A percentile compares a stretch with the other conserved stretches of the same genome.
These are phyloP conservation scores for Neolentinus lepideus DNA, from an alignment of 1,284 basidiomycete species.

Conservation along the genomic window DNA sequence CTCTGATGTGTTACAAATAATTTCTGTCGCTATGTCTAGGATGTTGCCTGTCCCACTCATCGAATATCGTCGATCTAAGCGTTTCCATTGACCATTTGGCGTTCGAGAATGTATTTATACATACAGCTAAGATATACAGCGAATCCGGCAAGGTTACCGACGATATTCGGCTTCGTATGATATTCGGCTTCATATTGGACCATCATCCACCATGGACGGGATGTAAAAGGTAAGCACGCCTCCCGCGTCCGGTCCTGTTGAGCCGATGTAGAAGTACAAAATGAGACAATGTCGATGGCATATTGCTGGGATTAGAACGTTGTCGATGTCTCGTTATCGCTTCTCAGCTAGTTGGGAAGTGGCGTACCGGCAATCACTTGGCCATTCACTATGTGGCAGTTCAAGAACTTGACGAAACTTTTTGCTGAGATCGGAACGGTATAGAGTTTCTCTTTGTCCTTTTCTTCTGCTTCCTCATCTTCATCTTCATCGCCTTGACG, in stretches of 20 bases:
- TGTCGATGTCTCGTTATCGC: too few species aligned
- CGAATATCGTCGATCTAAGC: too few species aligned
- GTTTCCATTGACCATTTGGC: too few species aligned
- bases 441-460: conserved; percentile 47
- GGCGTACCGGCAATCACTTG: conserved; percentile 52
- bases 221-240: conserved; percentile 89
- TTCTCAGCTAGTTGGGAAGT: background rate
- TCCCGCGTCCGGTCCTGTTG: conserved; percentile 64
- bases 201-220: conserved; percentile 50
- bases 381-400: conserved; percentile 77
- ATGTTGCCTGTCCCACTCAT: too few species aligned
- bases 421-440: conserved; percentile 66
- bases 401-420: conserved; percentile 80
- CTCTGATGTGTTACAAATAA: too few species aligned
- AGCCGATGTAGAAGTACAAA: conserved; percentile 86
- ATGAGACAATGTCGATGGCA: conserved; percentile 84
- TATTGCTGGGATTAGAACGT: conserved; percentile 57
- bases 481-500: conserved; percentile 11
- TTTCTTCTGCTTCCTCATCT: conserved; percentile 28
- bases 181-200: background rate
- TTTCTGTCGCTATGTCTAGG: too few species aligned
- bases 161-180: background rate
- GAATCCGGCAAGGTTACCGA: too few species aligned
- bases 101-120: too few species aligned
- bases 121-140: too few species aligned